phyloP scores from a whole-genome alignment of 352 stramenopile genomes.

The Phytophthora ohioensis region DNA sequence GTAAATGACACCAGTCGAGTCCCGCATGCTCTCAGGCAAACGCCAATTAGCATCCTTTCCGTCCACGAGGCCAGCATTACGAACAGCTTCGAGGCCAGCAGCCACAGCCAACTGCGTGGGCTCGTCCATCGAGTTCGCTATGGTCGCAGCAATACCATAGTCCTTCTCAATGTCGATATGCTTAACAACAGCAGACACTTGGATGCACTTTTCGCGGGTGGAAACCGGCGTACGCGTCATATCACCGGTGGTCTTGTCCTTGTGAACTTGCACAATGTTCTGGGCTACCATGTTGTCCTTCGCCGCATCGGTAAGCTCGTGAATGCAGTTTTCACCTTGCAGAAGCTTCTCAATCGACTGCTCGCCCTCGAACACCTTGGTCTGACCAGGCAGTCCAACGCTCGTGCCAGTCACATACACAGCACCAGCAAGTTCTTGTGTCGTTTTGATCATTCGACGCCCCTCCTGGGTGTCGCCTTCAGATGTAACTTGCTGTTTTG shows the following conservation, averaged over 20 bases:
- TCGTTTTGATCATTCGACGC: slow-evolving; percentile 42
- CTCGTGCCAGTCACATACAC: slow-evolving; percentile 94
- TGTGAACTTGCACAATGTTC: slow-evolving; percentile 91
- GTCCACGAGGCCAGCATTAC: slow-evolving; percentile 89
- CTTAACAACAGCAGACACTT: slow-evolving; percentile 90
- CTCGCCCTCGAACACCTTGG: slow-evolving; percentile 70
- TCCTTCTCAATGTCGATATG: slow-evolving; percentile 72
- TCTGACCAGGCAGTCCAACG: slow-evolving; percentile 88
- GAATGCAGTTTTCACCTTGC: slow-evolving; percentile 92
- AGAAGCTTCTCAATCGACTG: slow-evolving; percentile 91
- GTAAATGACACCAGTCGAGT: slow-evolving; percentile 95
- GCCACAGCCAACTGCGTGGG: slow-evolving; percentile 95
- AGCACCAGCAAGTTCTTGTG: slow-evolving; percentile 61
- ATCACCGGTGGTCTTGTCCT: slow-evolving; percentile 55
- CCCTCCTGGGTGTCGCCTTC: slow-evolving; percentile 21
- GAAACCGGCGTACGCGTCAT: slow-evolving; percentile 58
- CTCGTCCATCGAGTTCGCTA: slow-evolving; percentile 96
- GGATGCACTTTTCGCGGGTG: slow-evolving; percentile 73
- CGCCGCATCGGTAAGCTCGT: slow-evolving; percentile 64
- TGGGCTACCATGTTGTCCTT: slow-evolving; percentile 92
- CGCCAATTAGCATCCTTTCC: slow-evolving; percentile 74
- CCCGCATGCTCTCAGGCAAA: slow-evolving; percentile 86
- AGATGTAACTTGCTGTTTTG: slow-evolving; percentile 8
- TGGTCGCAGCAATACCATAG: slow-evolving; percentile 89
- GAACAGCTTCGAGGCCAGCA: slow-evolving; percentile 95